A percentile compares a stretch with the other conserved stretches of the same genome.
Evolutionary conservation across 441 rosid genomes (phyloP).

Genomic region (Metrosideros polymorpha): DNA sequence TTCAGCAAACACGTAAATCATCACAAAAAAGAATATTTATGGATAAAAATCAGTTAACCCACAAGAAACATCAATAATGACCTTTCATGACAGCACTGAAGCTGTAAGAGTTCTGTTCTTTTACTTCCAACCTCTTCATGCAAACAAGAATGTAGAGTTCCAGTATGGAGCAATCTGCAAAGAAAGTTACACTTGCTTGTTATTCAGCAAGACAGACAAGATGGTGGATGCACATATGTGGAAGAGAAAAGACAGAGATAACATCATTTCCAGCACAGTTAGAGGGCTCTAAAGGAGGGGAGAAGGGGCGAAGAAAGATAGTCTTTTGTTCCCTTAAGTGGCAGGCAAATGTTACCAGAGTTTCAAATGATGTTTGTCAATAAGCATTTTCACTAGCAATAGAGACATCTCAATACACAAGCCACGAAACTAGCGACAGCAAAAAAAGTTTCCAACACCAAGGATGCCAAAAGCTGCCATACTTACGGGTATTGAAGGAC

Average conservation of each 20-base stretch:
- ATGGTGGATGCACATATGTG: not conserved
- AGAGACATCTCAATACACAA: not conserved
- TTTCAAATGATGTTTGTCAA: not conserved
- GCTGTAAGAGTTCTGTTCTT: slow-evolving; percentile 82
- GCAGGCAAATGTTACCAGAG: not conserved
- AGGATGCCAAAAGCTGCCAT: not conserved
- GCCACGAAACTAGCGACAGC: not conserved
- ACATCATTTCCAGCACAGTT: not conserved
- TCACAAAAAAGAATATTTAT: not conserved
- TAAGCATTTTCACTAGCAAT: not conserved
- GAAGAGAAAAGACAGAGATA: not conserved
- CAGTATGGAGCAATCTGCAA: slow-evolving; percentile 81
- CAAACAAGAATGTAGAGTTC: slow-evolving; percentile 86
- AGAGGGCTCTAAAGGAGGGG: not conserved
- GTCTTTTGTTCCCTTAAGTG: not conserved
- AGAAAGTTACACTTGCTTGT: not conserved
- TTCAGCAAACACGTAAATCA: not conserved
- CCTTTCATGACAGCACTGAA: slow-evolving; percentile 88
- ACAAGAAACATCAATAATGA: slow-evolving; percentile 11
- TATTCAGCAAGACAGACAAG: not conserved
- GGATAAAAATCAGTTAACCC: not conserved
- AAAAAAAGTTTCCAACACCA: not conserved
- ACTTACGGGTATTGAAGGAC: not conserved
- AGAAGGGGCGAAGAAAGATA: not conserved
- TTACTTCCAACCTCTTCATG: slow-evolving; percentile 82